Percentiles rank a stretch among this genome's conserved stretches.
These are phyloP conservation scores for Solanum chmielewskii DNA, from an alignment of 257 asterid species.

Conservation along the genomic window DNA sequence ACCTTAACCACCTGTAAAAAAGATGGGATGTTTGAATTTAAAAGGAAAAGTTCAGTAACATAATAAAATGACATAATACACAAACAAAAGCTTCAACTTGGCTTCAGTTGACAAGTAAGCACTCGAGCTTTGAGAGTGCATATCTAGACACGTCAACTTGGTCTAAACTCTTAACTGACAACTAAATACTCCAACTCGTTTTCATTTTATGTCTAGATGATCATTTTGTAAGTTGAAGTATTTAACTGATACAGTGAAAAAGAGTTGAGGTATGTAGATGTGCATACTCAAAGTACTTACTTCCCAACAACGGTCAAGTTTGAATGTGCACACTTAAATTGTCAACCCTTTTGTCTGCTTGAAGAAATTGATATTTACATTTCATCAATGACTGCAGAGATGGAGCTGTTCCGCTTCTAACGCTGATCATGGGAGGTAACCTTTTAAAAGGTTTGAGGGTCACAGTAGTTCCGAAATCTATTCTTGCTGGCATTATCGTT, in stretches of 20 bases:
- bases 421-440: slow-evolving; percentile 76
- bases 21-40: too few species aligned
- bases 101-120: not conserved
- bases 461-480: slow-evolving; percentile 37
- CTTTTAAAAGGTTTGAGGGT: slow-evolving; percentile 59
- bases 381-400: slow-evolving; percentile 34
- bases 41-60: too few species aligned
- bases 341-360: not conserved
- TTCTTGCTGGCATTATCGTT: slow-evolving; percentile 39
- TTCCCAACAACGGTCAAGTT: not conserved
- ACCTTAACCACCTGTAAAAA: too few species aligned
- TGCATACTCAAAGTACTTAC: not conserved
- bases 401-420: slow-evolving; percentile 76
- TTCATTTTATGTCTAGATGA: too few species aligned
- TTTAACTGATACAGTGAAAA: not conserved
- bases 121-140: not conserved
- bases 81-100: not conserved
- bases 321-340: not conserved
- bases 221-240: not conserved
- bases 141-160: not conserved
- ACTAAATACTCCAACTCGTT: not conserved
- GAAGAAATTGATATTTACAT: not conserved
- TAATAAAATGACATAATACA: too few species aligned
- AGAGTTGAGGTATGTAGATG: not conserved
- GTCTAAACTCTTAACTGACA: not conserved